These are phyloP conservation scores for Tylopilus subfusipes DNA, from an alignment of 768 basidiomycete species.

Conservation along the genomic window DNA sequence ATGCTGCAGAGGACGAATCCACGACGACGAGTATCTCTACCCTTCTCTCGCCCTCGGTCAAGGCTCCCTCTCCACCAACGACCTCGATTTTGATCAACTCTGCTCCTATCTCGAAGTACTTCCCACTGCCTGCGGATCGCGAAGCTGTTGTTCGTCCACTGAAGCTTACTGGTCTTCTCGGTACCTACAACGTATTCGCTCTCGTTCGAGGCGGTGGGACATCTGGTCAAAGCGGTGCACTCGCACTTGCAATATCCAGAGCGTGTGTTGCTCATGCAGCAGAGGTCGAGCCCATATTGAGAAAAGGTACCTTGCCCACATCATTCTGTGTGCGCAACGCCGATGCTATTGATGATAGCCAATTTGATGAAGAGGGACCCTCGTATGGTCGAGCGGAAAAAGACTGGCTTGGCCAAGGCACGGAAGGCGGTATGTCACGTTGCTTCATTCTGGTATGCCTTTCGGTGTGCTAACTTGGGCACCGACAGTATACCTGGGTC, in stretches of 20 bases:
- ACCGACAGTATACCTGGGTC: conserved; percentile 84
- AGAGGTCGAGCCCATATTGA: conserved; percentile 59
- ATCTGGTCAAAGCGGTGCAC: too few species aligned
- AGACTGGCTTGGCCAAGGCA: conserved; percentile 89
- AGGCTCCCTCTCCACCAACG: conserved; percentile 39
- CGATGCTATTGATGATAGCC: conserved; percentile 43
- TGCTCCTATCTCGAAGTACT: conserved; percentile 73
- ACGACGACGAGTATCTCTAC: conserved; percentile 11
- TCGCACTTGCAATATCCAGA: conserved; percentile 76
- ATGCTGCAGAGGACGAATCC: not conserved
- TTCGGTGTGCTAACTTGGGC: conserved; percentile 5
- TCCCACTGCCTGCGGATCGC: conserved; percentile 69
- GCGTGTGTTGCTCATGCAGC: conserved; percentile 72
- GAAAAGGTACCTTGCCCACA: conserved; percentile 50
- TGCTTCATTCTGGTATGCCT: not conserved
- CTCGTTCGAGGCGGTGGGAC: conserved; percentile 83
- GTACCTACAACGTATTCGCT: conserved; percentile 77
- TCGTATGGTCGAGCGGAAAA: conserved; percentile 98
- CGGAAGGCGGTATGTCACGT: conserved; percentile 73
- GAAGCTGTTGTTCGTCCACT: conserved; percentile 83
- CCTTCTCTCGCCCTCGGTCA: conserved; percentile 18
- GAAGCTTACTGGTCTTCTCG: conserved; percentile 76
- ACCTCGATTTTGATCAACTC: conserved; percentile 89
- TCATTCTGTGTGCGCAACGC: not conserved
- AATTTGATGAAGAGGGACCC: conserved; percentile 88